Base-by-base conservation (phyloP, 1,284 basidiomycete species). In the Hymenochaete sp. region DNA sequence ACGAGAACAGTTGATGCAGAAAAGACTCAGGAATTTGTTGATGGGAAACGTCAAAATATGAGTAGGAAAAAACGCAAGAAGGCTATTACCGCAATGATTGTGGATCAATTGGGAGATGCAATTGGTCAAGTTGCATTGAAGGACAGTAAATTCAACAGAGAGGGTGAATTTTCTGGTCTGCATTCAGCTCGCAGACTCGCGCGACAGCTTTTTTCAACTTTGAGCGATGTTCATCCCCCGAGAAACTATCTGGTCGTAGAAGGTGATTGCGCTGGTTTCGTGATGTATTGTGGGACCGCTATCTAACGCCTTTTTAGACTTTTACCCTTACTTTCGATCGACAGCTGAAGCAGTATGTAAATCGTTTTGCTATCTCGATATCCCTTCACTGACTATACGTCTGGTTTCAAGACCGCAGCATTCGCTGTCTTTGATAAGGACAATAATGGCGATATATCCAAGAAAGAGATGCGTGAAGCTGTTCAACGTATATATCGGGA, bases 401-500 rank as follows among this genome's bases (percentile, higher is more conserved):
- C 41, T 42, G 9, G 9, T 31, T 10, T 31, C 8, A 55, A 82
- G 77, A 72, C 77, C 49, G 72, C 74, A 21, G 87, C 86, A 1
- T 91, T 91, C 54, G 65, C 67, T 14, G 56, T 89, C 4, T 91
- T 91, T 52, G 88, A 91, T 59, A 83, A 83, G 57, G 88, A 91
- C 58, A 77, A 73, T 11, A 91, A 91, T 55, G 88, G 86, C 7
- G 86, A 90, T 55, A 85, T 91, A 47, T 73, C 70, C 13, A 87
- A 80, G 60, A 71, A 68, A 26, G 87, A 91, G 64, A 91, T 91
- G 85, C 75, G 87, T 35, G 82, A 87, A 57, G 84, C 82, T 1
- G 87, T 91, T 2, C 81, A 87, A 55, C 68, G 84, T 25, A 89
- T 91, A 42, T 91, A 90, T 57, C 69, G 75, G 42, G 87, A 91